Evolutionary conservation across 2,329 filamentous ascomycete species (phyloP), one percentile per base, ranked within the genome.

Genomic region (Scopulariopsis brevicaulis): DNA sequence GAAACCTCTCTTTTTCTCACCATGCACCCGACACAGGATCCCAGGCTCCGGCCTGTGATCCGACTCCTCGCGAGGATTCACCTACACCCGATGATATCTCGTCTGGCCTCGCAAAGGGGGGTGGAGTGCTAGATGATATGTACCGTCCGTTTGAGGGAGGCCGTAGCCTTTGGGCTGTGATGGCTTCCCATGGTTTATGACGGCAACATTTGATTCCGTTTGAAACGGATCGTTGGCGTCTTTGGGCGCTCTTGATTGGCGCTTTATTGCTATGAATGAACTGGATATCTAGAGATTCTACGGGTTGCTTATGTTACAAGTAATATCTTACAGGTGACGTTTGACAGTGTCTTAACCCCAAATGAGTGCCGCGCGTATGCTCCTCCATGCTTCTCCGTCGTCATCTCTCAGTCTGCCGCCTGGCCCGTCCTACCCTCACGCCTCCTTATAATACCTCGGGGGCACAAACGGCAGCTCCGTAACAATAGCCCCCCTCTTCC

Each of bases 391-490:
- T 32, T 32, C 4, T 32, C 4, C 28, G 28, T 8, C 28, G 28
- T 32, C 28, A 4, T 32, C 28, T 32, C 28, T 32, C 28, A 4
- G 4, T 8, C 28, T 32, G 28, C n/a, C 15, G n/a, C 28, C 28
- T 32, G n/a, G n/a, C 28, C 28, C 28, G 8, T 32, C 28, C 28
- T 32, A 7, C 28, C 24, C 34, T 55, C 55, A 62, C 55, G 58
- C 57, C 4, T 69, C 71, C 70, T 76, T 85, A 72, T 81, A 87
- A 72, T 96, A 96, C 73, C 89, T 91, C 65, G 80, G 84, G 55
- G 84, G 79, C 56, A 95, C 80, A 71, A 96, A 96, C 1, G 92
- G 92, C 91, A 96, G 94, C 77, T 92, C 92, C 10, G 84, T 80
- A 35, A 96, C 87, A 3, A 81, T 80, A 1, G 86, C 91, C 72